phyloP scores from a whole-genome alignment of 2,329 filamentous ascomycete species.

The Pseudogymnoascus sp. region DNA sequence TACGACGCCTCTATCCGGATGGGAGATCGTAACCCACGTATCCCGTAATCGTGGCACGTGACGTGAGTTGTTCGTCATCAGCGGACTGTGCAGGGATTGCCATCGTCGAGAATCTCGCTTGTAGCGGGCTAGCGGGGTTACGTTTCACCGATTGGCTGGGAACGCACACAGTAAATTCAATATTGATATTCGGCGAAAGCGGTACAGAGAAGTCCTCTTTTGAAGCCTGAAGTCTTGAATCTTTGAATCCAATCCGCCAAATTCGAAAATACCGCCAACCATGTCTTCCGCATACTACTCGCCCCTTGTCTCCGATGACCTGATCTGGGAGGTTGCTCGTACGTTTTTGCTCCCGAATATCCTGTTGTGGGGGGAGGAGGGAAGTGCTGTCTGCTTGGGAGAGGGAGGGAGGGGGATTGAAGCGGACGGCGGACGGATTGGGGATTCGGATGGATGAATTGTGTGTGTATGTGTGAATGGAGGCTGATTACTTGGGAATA shows the following conservation, averaged over 20 bases:
- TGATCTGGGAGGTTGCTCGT: constrained; percentile 95
- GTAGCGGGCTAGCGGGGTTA: not conserved
- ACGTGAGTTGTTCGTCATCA: not conserved
- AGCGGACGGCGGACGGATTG: not conserved
- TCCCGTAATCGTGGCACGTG: not conserved
- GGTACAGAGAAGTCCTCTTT: not conserved
- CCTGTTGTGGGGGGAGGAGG: constrained; percentile 3
- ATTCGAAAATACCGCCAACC: constrained; percentile 15
- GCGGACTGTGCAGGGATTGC: not conserved
- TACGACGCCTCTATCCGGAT: not conserved
- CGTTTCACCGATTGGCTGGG: constrained; percentile 3
- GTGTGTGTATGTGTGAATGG: constrained; percentile 13
- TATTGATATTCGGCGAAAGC: not conserved
- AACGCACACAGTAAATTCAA: constrained; percentile 1
- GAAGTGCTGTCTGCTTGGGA: not conserved
- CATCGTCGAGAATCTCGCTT: not conserved
- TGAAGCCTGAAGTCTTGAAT: not conserved
- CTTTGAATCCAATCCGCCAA: not conserved
- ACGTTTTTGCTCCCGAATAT: constrained; percentile 40
- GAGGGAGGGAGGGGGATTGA: not conserved
- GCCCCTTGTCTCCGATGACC: constrained; percentile 76
- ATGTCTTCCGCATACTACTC: constrained; percentile 49
- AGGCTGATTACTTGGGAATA: constrained; percentile 31
- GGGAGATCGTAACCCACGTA: not conserved
- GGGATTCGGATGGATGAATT: not conserved